These are phyloP conservation scores for Pleurotus platypus DNA, from an alignment of 768 basidiomycete species.

Conservation along the genomic window DNA sequence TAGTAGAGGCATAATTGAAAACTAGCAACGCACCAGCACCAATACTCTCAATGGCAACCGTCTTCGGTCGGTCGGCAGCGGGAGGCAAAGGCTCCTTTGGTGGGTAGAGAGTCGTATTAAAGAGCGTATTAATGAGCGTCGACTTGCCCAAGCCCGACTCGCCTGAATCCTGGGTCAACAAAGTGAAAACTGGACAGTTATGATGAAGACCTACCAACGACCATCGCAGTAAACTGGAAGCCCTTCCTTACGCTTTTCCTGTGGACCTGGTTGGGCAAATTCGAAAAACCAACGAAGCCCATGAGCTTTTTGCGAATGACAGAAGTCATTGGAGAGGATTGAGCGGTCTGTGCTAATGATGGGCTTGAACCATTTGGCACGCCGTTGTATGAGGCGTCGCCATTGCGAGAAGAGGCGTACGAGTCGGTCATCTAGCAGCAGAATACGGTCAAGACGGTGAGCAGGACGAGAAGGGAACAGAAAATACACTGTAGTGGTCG, in stretches of 20 bases:
- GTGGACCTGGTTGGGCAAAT: constrained; percentile 98
- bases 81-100: constrained; percentile 83
- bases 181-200: constrained; percentile 19
- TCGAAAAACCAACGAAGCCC: constrained; percentile 96
- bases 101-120: constrained; percentile 94
- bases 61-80: constrained; percentile 83
- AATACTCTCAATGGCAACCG: constrained; percentile 97
- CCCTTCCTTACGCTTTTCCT: constrained; percentile 97
- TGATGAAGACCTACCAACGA: constrained; percentile 76
- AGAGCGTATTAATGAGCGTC: constrained; percentile 97
- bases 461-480: constrained; percentile 22
- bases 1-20: constrained; percentile 11
- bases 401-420: constrained; percentile 64
- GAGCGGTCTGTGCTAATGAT: constrained; percentile 41
- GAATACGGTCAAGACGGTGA: constrained; percentile 22
- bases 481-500: constrained; percentile 36
- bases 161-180: constrained; percentile 41
- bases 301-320: constrained; percentile 87
- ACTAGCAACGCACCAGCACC: constrained; percentile 74
- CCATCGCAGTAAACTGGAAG: constrained; percentile 99
- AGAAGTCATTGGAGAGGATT: constrained; percentile 35
- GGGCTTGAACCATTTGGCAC: constrained; percentile 61
- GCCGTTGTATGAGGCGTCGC: constrained; percentile 56
- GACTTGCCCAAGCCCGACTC: constrained; percentile 99
- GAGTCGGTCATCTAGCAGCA: constrained; percentile 67